Base-by-base conservation (phyloP, 2,329 filamentous ascomycete species). In the Periconia sp. region DNA sequence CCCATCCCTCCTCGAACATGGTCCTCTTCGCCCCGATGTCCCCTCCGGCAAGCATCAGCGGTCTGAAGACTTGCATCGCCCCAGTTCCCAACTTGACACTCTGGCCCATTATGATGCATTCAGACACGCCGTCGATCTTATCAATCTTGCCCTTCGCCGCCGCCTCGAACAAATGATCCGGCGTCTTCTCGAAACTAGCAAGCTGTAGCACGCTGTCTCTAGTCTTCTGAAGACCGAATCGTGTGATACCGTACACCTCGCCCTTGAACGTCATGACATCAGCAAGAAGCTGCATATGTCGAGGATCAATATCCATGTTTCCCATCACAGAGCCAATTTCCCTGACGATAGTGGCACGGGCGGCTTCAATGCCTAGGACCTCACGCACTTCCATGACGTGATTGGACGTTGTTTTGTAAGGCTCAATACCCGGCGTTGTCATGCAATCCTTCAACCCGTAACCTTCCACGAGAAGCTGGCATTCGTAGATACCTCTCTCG, bases 261-360 rank as follows among this genome's bases (percentile, higher is more conserved):
- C 94, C 94, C 76, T 96, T 97, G 80, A 92, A 97, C 1, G 94
- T 97, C 94, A 99, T 99, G 40, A 96, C 92, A 63, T 99, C 94
- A 9, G 94, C 92, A 2, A 99, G 83, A 13, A 99, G 81, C 68
- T 96, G 88, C 91, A 99, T 97, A 74, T 99, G 94, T 42, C 94
- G 88, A 31, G 92, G 92, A 72, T 99, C 94, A 61, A 99, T 97
- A 70, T 84, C 85, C 91, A 99, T 96, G 67, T 87, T 85, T 24
- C 83, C 83, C 92, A 97, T 99, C 65, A 97, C 94, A 38, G 81
- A 79, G 39, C 80, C 81, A 61, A 99, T 97, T 75, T 99, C 94
- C 32, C 82, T 77, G 36, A 94, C 88, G 63, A 99, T 97, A 5
- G 92, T 95, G 3, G 81, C 82, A 46, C 92, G 85, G 3, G 94